Base-by-base conservation (phyloP, 192 early-diverging fungal genomes). In the Linnemannia schmuckeri region DNA sequence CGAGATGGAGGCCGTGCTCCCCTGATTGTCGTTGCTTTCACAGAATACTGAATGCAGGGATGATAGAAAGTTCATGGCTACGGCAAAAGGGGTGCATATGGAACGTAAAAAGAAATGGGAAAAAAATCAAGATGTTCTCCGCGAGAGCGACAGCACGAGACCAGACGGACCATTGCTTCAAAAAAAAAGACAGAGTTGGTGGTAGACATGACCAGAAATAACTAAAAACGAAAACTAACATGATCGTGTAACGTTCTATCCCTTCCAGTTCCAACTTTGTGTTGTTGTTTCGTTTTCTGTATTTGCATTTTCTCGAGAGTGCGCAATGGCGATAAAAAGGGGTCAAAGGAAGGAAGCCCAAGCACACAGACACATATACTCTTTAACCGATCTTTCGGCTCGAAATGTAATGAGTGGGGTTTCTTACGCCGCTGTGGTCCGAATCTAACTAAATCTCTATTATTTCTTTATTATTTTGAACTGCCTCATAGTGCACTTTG, bases 401-500 rank as follows among this genome's bases (percentile, higher is more conserved):
- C 6, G 55, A 57, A 24, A 55, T 55, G 52, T 55, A 22, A 15
- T 66, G n/a, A 13, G 3, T 15, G 9, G 27, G n/a, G 9, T 66
- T 24, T 15, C 3, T 79, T 49, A 22, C 40, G 68, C 38, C 41
- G n/a, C 35, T 30, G 20, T 70, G 66, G 49, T 9, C 47, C 8
- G 20, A 37, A 52, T 52, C 63, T n/a, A 8, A n/a, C n/a, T n/a
- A 35, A 46, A 12, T 13, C 13, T 78, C 20, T 69, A 18, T 74
- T 10, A 41, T 71, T 8, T 41, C 22, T 3, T n/a, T 71, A 42
- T 72, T 49, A 47, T 27, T 47, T 27, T 49, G 42, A 90, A 84
- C 37, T 52, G 74, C 0, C 24, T 89, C 7, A 66, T 66, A 66
- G 61, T 66, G 61, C 61, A 6, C 61, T 66, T 66, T 85, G 86